A percentile compares a stretch with the other conserved stretches of the same genome.
These are phyloP conservation scores for Endothia cerciana DNA, from an alignment of 2,329 filamentous ascomycete species.

Conservation along the genomic window DNA sequence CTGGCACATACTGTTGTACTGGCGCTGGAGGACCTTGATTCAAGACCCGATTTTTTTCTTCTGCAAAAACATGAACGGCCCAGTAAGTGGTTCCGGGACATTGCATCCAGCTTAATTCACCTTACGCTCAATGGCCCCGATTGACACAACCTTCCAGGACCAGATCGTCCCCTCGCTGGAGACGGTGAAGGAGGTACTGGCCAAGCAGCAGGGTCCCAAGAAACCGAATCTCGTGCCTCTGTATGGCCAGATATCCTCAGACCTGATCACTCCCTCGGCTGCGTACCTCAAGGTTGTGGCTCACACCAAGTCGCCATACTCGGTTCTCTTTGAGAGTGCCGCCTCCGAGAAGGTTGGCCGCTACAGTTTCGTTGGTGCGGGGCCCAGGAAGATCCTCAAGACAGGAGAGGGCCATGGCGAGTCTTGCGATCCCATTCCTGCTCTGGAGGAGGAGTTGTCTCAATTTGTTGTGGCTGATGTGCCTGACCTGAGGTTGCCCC, in stretches of 20 bases:
- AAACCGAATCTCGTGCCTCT: constrained; percentile 73
- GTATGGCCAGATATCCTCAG: constrained; percentile 82
- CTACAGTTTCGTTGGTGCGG: constrained; percentile 93
- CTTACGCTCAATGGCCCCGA: constrained; percentile 25
- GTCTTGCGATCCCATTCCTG: constrained; percentile 80
- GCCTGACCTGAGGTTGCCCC: constrained; percentile 80
- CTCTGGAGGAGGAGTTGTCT: constrained; percentile 79
- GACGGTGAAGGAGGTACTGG: constrained; percentile 49
- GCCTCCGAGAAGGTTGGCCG: constrained; percentile 91
- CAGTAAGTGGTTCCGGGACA: constrained; percentile 25
- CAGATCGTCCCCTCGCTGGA: constrained; percentile 50
- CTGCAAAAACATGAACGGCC: constrained; percentile 27
- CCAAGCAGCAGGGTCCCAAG: constrained; percentile 41
- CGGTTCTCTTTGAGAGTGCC: constrained; percentile 95
- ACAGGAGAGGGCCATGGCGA: constrained; percentile 88
- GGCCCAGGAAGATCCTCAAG: constrained; percentile 77
- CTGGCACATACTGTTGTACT: constrained; percentile 1
- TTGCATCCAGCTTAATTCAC: constrained; percentile 9
- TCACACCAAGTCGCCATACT: constrained; percentile 75
- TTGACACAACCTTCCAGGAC: constrained; percentile 39
- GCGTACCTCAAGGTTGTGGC: constrained; percentile 91
- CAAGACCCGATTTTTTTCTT: constrained; percentile 20
- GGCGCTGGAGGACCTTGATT: neutral
- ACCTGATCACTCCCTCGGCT: constrained; percentile 91
- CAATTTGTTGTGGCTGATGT: constrained; percentile 80